Percentiles rank a stretch among this genome's conserved stretches.
Evolutionary conservation across 805 yeast species (phyloP).

Genomic region (Yarrowia alimentaria): DNA sequence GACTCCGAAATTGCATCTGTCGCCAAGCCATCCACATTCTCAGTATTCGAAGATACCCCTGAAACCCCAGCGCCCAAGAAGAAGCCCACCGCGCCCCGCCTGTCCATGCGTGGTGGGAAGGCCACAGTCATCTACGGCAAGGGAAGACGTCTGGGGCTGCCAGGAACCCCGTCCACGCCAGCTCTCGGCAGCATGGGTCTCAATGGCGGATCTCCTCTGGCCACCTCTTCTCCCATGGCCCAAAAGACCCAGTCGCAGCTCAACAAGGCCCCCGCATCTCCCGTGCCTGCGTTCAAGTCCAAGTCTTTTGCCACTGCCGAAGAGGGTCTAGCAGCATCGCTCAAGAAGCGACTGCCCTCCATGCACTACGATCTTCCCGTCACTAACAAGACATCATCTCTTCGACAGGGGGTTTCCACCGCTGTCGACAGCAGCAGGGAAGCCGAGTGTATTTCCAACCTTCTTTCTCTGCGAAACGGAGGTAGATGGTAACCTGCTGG

Average conservation of each 20-base stretch:
- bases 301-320: slow-evolving; percentile 22
- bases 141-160: slow-evolving; percentile 7
- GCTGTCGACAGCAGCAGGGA: slow-evolving; percentile 30
- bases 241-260: slow-evolving; percentile 24
- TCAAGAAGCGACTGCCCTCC: slow-evolving; percentile 17
- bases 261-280: slow-evolving; percentile 15
- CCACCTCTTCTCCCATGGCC: slow-evolving; percentile 24
- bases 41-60: slow-evolving; percentile 28
- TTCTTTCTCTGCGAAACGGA: slow-evolving; percentile 40
- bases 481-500: slow-evolving; percentile 32
- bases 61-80: slow-evolving; percentile 17
- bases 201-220: slow-evolving; percentile 21
- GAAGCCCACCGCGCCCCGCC: slow-evolving; percentile 11
- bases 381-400: slow-evolving; percentile 14
- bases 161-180: neutral
- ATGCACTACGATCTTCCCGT: slow-evolving; percentile 20
- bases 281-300: slow-evolving; percentile 13
- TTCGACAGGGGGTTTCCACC: neutral
- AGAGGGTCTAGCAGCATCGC: slow-evolving; percentile 16
- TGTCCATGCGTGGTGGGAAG: slow-evolving; percentile 24
- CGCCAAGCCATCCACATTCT: slow-evolving; percentile 21
- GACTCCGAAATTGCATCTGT: slow-evolving; percentile 22
- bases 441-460: slow-evolving; percentile 41
- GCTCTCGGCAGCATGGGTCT: slow-evolving; percentile 2
- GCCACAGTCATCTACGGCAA: slow-evolving; percentile 18